Percentiles rank a stretch among this genome's conserved stretches.
These are phyloP conservation scores for Ephemerocybe angulata DNA, from an alignment of 768 basidiomycete genomes.

Conservation along the genomic window DNA sequence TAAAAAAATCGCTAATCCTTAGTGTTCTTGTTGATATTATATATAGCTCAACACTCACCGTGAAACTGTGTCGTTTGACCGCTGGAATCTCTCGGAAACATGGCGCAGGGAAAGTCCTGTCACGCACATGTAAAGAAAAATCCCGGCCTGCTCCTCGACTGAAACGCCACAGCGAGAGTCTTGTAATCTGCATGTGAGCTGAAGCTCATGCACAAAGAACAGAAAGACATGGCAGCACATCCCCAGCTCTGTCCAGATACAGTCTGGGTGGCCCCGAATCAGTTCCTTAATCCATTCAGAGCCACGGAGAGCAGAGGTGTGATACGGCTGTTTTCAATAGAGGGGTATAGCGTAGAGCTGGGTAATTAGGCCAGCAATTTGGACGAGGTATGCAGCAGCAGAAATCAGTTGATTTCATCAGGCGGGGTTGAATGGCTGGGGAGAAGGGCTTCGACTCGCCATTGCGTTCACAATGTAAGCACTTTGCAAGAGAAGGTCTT, in stretches of 20 bases:
- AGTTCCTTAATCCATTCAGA: conserved; percentile 17
- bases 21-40: conserved; percentile 17
- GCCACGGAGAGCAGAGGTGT: conserved; percentile 13
- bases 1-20: conserved; percentile 24
- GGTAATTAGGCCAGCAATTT: too few species aligned
- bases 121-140: conserved; percentile 1
- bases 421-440: too few species aligned
- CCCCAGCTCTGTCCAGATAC: conserved; percentile 14
- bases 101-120: background rate
- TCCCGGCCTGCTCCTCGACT: conserved; percentile 5
- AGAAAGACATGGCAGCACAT: conserved; percentile 17
- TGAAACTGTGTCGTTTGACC: background rate
- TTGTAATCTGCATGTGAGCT: conserved; percentile 11
- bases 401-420: too few species aligned
- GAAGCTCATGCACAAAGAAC: conserved; percentile 10
- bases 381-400: too few species aligned
- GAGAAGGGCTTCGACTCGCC: too few species aligned
- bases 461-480: too few species aligned
- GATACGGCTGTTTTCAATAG: conserved; percentile 17
- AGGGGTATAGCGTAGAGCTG: too few species aligned
- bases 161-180: conserved; percentile 12
- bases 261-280: conserved; percentile 15
- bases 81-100: conserved; percentile 6
- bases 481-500: too few species aligned
- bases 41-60: background rate